These are phyloP conservation scores for Oenanthe sinensis DNA, from an alignment of 129 eudicot genomes.

Conservation along the genomic window DNA sequence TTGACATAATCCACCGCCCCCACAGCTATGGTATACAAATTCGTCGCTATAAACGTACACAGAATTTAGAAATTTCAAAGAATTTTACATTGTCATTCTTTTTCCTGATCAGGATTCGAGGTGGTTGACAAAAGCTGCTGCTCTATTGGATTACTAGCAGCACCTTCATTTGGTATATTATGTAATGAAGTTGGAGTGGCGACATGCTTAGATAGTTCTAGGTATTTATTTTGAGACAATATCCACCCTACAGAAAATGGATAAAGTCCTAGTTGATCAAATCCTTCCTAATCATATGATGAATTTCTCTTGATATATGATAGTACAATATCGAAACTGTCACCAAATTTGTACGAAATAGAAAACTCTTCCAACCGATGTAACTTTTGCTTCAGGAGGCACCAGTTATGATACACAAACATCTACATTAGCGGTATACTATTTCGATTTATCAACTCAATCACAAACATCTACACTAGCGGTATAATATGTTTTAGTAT, in stretches of 20 bases:
- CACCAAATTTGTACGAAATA: too few relatives aligned
- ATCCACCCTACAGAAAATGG: constrained; percentile 33
- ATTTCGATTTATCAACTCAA: too few relatives aligned
- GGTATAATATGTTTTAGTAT: too few relatives aligned
- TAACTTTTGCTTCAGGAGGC: too few relatives aligned
- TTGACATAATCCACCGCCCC: constrained; percentile 36
- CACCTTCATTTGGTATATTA: constrained; percentile 10
- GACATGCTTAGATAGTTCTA: constrained; percentile 32
- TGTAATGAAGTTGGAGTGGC: constrained; percentile 32
- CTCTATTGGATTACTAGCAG: constrained; percentile 37
- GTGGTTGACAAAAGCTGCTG: constrained; percentile 16
- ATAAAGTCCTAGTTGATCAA: constrained; percentile 17
- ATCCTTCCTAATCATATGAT: background rate
- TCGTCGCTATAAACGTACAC: background rate
- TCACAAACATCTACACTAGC: too few relatives aligned
- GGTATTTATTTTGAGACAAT: constrained; percentile 51
- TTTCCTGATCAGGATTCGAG: constrained; percentile 19
- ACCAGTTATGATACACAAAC: too few relatives aligned
- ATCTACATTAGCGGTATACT: too few relatives aligned
- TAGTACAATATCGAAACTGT: background rate
- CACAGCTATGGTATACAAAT: constrained; percentile 10
- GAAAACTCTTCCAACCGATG: too few relatives aligned
- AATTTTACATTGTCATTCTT: too few relatives aligned
- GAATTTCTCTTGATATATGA: constrained; percentile 9
- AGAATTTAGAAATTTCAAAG: background rate